Base-by-base conservation (phyloP, 495 filamentous ascomycete species). In the Pyronema domesticum region DNA sequence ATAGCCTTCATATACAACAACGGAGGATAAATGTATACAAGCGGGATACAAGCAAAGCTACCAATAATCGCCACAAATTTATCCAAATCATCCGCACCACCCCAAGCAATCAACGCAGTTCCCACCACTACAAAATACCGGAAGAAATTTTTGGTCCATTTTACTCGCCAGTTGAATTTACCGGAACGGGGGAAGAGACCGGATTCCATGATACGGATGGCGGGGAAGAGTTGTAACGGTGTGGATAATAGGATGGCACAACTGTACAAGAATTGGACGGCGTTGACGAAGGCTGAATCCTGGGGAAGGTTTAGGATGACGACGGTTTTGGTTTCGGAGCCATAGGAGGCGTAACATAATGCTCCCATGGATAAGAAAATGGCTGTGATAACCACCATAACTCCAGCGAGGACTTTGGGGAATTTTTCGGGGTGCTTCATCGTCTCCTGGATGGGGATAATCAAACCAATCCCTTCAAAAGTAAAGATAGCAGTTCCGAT, bases 401-500 rank as follows among this genome's bases (percentile, higher is more conserved):
- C 85, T 53, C 74, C 75, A 35, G 77, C 85, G 50, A 98, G 78
- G 36, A 98, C 85, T 53, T 73, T 76, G 18, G 89, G 86, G 65
- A 98, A 95, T 62, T 93, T 86, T 50, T 79, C 73, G 1, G 86
- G 91, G 46, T 85, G 72, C 63, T 79, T 82, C 91, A 98, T 98
- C 2, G 88, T 91, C 64, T 91, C 86, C 69, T 98, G 93, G 55
- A 98, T 96, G 3, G 91, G 91, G 55, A 98, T 95, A 69, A 98
- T 94, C n/a, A 98, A 76, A 15, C 91, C 91, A 58, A 98, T 88
- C 15, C 91, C 91, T 65, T 98, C 91, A 59, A 95, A 98, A 5
- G 91, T 98, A 72, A 98, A 98, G 60, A 98, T 95, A 15, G 91
- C 93, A 7, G 91, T 96, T 59, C 91, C 91, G 61, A 98, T 95